Evolutionary conservation across 768 basidiomycete species (phyloP).

Genomic region (Clathrus columnatus): DNA sequence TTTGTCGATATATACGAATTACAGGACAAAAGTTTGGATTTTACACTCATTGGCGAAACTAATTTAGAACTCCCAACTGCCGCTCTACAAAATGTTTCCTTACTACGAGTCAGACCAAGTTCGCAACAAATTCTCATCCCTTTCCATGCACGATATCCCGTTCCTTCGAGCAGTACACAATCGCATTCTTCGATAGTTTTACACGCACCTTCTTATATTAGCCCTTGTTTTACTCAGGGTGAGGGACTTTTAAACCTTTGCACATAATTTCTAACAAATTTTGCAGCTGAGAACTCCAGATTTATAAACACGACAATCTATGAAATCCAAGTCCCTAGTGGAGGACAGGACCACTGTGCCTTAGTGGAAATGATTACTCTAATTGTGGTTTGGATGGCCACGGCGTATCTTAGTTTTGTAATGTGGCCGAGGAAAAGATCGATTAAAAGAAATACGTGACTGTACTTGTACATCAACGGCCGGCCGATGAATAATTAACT

Average conservation of each 20-base stretch:
- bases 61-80: constrained; percentile 38
- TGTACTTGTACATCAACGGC: no score
- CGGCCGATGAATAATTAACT: no score
- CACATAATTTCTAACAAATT: not conserved
- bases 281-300: not conserved
- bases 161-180: constrained; percentile 3
- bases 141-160: constrained; percentile 37
- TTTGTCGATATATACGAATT: constrained; percentile 41
- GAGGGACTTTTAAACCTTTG: not conserved
- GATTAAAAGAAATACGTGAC: not conserved
- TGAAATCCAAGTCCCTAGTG: constrained; percentile 26
- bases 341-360: constrained; percentile 22
- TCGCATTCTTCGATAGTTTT: constrained; percentile 19
- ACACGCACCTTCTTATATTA: constrained; percentile 24
- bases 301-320: not conserved
- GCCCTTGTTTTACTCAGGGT: constrained; percentile 17
- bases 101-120: constrained; percentile 23
- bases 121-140: constrained; percentile 27
- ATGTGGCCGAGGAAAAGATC: not conserved
- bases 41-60: constrained; percentile 28
- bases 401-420: not conserved
- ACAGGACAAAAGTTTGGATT: constrained; percentile 20
- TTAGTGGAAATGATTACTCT: constrained; percentile 31
- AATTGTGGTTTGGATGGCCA: not conserved
- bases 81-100: constrained; percentile 22